phyloP scores from a whole-genome alignment of 805 yeast genomes.

The Komagataella pseudopastoris region DNA sequence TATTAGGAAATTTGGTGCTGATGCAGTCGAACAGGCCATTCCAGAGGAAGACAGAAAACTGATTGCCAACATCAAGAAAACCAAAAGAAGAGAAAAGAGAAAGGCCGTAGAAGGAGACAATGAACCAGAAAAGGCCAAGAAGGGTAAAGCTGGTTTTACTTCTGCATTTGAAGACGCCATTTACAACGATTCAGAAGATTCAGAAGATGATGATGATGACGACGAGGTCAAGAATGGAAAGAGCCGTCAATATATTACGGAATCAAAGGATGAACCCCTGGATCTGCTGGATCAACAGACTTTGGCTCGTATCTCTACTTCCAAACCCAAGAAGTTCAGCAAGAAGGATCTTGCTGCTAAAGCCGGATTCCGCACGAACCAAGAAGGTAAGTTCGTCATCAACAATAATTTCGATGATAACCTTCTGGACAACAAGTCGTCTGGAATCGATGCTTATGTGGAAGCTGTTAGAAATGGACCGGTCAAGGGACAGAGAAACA shows the following conservation, averaged over 20 bases:
- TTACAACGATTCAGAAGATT: slow-evolving; percentile 57
- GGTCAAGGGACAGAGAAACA: slow-evolving; percentile 84
- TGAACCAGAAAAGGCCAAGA: slow-evolving; percentile 2
- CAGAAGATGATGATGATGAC: slow-evolving; percentile 30
- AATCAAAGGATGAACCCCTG: slow-evolving; percentile 62
- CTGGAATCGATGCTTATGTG: slow-evolving; percentile 81
- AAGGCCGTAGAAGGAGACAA: slow-evolving; percentile 34
- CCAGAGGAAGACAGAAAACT: slow-evolving; percentile 86
- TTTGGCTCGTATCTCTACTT: slow-evolving; percentile 76
- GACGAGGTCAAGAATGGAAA: slow-evolving; percentile 6
- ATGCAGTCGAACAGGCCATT: slow-evolving; percentile 64
- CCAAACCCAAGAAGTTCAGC: slow-evolving; percentile 55
- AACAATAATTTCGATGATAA: slow-evolving; percentile 31
- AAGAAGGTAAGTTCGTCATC: slow-evolving; percentile 59
- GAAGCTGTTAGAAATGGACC: slow-evolving; percentile 93
- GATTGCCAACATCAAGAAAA: slow-evolving; percentile 72
- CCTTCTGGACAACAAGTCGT: slow-evolving; percentile 27
- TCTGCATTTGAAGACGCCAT: slow-evolving; percentile 91
- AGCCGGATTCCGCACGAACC: slow-evolving; percentile 29
- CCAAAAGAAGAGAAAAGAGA: slow-evolving; percentile 74
- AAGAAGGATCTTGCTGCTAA: slow-evolving; percentile 26
- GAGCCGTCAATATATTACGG: slow-evolving; percentile 51
- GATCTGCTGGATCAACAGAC: slow-evolving; percentile 81
- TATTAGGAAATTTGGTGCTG: slow-evolving; percentile 83
- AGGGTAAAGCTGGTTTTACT: slow-evolving; percentile 27